Conservation (phyloP, 1,284 basidiomycete species). For the Cutaneotrichosporon cyanovorans region DNA sequence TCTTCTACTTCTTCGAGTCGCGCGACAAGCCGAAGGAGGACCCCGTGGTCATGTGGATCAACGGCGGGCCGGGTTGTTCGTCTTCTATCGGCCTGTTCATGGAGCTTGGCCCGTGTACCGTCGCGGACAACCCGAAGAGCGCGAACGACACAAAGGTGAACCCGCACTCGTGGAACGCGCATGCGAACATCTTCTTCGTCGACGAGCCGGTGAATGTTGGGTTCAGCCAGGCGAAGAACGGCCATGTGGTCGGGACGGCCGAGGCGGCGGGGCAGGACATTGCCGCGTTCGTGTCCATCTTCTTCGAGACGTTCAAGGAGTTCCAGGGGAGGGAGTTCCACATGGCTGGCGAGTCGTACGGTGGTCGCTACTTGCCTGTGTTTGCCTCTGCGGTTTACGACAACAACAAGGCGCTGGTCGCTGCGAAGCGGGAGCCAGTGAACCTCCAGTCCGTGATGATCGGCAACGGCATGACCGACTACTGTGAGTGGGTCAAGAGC, state of each 20-base stretch:
- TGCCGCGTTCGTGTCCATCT: constrained; percentile 63
- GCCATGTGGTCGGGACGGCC: constrained; percentile 54
- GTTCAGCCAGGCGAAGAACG: constrained; percentile 60
- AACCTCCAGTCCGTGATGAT: constrained; percentile 75
- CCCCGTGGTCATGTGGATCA: constrained; percentile 47
- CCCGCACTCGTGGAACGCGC: constrained; percentile 49
- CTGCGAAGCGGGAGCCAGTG: constrained; percentile 60
- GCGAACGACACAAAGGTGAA: constrained; percentile 46
- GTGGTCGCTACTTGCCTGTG: constrained; percentile 68
- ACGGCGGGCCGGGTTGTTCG: constrained; percentile 47
- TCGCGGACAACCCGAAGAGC: constrained; percentile 34
- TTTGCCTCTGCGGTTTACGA: constrained; percentile 74
- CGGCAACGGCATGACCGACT: constrained; percentile 53
- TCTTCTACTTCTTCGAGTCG: constrained; percentile 82
- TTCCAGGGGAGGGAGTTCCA: constrained; percentile 60
- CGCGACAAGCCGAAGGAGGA: constrained; percentile 56
- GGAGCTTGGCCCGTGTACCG: constrained; percentile 49
- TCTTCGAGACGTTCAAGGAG: constrained; percentile 64
- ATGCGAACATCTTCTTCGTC: constrained; percentile 44
- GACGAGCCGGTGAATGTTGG: constrained; percentile 57
- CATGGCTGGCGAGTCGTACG: constrained; percentile 56
- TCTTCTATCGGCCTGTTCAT: constrained; percentile 49
- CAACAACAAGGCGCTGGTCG: constrained; percentile 58
- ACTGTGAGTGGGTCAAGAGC: no score
- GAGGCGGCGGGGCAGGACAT: constrained; percentile 66